These are phyloP conservation scores for Alternaria sp. DNA, from an alignment of 2,329 filamentous ascomycete species.

Conservation along the genomic window DNA sequence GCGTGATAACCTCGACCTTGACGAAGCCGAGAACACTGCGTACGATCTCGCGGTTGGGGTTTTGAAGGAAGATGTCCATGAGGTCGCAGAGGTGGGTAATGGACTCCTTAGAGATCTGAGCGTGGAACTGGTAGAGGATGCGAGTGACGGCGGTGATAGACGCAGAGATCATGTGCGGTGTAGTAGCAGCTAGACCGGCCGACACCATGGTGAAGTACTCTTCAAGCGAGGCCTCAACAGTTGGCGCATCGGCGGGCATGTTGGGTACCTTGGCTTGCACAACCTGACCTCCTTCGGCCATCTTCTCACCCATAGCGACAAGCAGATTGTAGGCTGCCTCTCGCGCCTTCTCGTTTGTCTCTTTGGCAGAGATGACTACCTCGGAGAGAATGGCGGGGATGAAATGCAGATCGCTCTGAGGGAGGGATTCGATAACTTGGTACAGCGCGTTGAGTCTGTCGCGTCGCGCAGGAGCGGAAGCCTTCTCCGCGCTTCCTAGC, in stretches of 20 bases:
- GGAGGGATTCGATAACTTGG: slow-evolving; percentile 79
- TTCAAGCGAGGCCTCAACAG: slow-evolving; percentile 81
- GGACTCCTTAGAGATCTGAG: slow-evolving; percentile 70
- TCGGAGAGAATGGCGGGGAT: slow-evolving; percentile 91
- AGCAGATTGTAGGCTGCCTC: slow-evolving; percentile 89
- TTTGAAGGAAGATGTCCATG: slow-evolving; percentile 94
- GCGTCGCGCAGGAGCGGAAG: slow-evolving; percentile 81
- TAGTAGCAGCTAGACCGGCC: slow-evolving; percentile 88
- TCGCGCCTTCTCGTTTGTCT: slow-evolving; percentile 93
- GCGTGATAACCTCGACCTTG: slow-evolving; percentile 89
- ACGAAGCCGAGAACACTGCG: slow-evolving; percentile 93
- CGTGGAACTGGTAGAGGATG: slow-evolving; percentile 90
- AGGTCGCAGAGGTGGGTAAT: slow-evolving; percentile 88
- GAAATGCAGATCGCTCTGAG: slow-evolving; percentile 82
- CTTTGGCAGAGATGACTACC: slow-evolving; percentile 95
- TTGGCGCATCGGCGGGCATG: slow-evolving; percentile 81
- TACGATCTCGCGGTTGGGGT: slow-evolving; percentile 96
- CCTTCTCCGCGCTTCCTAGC: slow-evolving; percentile 79
- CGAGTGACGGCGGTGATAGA: slow-evolving; percentile 94
- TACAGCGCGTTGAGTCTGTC: slow-evolving; percentile 85
- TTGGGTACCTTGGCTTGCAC: slow-evolving; percentile 85
- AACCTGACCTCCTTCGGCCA: slow-evolving; percentile 76
- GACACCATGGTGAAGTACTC: slow-evolving; percentile 99
- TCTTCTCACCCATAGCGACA: slow-evolving; percentile 84
- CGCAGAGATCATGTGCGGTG: slow-evolving; percentile 96